These are phyloP conservation scores for Novymonas esmeraldas DNA, from an alignment of 208 protist genomes.

Conservation along the genomic window DNA sequence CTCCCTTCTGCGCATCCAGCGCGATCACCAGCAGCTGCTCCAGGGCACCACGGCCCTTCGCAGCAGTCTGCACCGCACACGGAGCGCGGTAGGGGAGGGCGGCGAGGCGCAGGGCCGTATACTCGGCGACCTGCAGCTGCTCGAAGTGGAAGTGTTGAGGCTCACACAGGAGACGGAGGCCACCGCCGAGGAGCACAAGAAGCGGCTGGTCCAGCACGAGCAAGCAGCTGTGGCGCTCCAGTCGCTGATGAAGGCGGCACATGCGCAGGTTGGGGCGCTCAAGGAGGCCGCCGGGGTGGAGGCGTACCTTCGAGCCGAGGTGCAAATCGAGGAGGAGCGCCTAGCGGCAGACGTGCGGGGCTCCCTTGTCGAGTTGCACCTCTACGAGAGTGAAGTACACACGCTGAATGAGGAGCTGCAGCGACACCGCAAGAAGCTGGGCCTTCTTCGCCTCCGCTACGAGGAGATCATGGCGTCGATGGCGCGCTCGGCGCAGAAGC, in stretches of 20 bases:
- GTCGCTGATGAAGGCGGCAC: conserved; percentile 49
- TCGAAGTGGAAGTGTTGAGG: conserved; percentile 22
- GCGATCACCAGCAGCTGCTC: conserved; percentile 38
- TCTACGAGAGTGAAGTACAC: conserved; percentile 54
- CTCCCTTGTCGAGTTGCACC: conserved; percentile 57
- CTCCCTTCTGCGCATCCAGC: conserved; percentile 19
- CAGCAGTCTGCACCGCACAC: conserved; percentile 22
- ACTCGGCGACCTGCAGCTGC: conserved; percentile 21
- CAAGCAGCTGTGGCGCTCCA: conserved; percentile 39
- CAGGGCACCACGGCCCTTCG: conserved; percentile 37
- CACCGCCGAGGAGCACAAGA: conserved; percentile 5
- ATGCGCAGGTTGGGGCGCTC: conserved; percentile 33
- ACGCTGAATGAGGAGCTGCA: conserved; percentile 53
- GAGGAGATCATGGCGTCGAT: conserved; percentile 52
- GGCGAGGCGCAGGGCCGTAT: conserved; percentile 9
- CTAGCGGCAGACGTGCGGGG: conserved; percentile 50
- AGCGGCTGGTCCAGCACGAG: conserved; percentile 10
- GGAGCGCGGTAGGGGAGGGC: conserved; percentile 7
- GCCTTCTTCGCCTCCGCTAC: conserved; percentile 51
- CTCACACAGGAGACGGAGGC: conserved; percentile 20
- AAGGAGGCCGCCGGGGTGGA: conserved; percentile 37
- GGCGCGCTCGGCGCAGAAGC: conserved; percentile 33
- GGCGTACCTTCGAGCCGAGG: conserved; percentile 61
- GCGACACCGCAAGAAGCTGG: conserved; percentile 32
- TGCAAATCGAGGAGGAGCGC: conserved; percentile 48